Conservation (phyloP, 768 basidiomycete genomes). For the Amanita pallidorosea region DNA sequence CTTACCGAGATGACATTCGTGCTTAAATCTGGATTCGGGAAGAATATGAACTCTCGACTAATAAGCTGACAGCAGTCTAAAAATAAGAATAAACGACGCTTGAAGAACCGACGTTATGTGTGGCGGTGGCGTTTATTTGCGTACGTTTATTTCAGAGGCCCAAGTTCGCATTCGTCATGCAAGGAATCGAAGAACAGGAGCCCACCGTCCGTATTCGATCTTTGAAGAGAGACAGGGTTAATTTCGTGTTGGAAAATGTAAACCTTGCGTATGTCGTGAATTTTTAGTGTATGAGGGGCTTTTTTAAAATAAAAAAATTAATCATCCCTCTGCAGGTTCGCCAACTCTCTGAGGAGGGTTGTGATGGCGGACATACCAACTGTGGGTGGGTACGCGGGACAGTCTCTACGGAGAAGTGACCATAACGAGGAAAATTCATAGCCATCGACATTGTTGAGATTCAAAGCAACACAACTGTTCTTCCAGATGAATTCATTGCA, state of each 20-base stretch:
- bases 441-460: constrained; percentile 98
- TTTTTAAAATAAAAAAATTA: no score
- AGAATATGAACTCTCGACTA: not conserved
- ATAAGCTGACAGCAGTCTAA: not conserved
- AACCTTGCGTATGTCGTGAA: constrained; percentile 72
- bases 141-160: not conserved
- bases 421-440: constrained; percentile 18
- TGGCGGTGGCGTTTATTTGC: not conserved
- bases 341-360: constrained; percentile 87
- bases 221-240: constrained; percentile 74
- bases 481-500: constrained; percentile 96
- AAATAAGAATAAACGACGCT: not conserved
- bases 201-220: constrained; percentile 77
- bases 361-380: constrained; percentile 97
- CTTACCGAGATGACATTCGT: not conserved
- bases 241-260: constrained; percentile 92
- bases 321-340: constrained; percentile 48
- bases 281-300: not conserved
- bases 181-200: constrained; percentile 37
- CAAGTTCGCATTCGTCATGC: constrained; percentile 16
- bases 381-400: constrained; percentile 53
- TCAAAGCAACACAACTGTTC: constrained; percentile 79
- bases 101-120: not conserved
- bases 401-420: constrained; percentile 4
- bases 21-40: not conserved